Evolutionary conservation across 2,329 filamentous ascomycete species (phyloP), one percentile per base, ranked within the genome.

Genomic region (Aureobasidium sp.): DNA sequence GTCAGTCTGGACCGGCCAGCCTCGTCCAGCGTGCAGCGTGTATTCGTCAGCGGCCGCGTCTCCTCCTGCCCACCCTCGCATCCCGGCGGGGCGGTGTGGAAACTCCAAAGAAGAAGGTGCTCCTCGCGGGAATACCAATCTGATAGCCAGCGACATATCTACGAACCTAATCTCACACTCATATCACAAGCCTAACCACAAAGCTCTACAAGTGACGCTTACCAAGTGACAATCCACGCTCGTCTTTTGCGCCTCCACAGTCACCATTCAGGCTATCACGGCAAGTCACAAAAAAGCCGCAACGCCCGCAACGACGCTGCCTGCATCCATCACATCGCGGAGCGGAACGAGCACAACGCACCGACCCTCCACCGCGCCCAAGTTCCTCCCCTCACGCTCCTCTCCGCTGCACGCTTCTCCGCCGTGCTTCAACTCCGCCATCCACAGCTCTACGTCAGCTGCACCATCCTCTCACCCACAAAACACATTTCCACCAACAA

Each of bases 371-470:
- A 50, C 46, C 46, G 46, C 46, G 2, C 29, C 46, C 4, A 6
- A 2, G 15, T 35, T 35, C 46, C 46, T 23, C 46, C n/a, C 45
- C 29, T 33, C 46, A 1, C n/a, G 10, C 46, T 33, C 46, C 46
- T 50, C 46, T 25, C 46, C 46, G 46, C 46, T 19, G n/a, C n/a
- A 10, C 29, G 17, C 29, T 21, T 50, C 53, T 45, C 53, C 51
- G 25, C 37, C 42, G 42, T 25, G 23, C 42, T 23, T 9, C 21
- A 25, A 23, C 42, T 45, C 51, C 51, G 17, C 53, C 29, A 47
- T 27, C 33, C 13, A 15, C 29, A 47, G 29, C 38, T 57, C 38
- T 57, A 57, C 53, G 53, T 57, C 53, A 57, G 53, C 35, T 29
- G n/a, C n/a, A n/a, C n/a, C n/a, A n/a, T 47, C 43, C 43, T 21